A percentile compares a stretch with the other conserved stretches of the same genome.
Conservation (phyloP, 2,329 filamentous ascomycete species). For the Fusarium falciforme region DNA sequence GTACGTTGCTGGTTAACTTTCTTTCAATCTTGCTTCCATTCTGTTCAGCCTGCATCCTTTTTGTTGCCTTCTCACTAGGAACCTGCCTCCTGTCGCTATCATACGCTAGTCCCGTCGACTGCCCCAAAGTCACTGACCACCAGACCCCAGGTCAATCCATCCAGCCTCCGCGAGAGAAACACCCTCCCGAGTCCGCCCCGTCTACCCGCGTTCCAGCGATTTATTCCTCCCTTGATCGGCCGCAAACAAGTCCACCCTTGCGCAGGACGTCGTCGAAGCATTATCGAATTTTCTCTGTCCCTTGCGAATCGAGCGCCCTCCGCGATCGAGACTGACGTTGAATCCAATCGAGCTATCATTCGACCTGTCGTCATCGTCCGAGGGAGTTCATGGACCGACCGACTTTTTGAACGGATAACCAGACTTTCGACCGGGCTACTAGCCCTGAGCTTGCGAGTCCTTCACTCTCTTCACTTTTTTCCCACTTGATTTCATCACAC, state of each 20-base stretch:
- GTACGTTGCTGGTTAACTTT: constrained; percentile 36
- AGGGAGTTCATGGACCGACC: constrained; percentile 47
- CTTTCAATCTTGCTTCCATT: constrained; percentile 10
- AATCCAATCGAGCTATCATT: constrained; percentile 28
- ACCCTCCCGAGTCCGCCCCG: constrained; percentile 24
- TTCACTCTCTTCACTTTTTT: constrained; percentile 20
- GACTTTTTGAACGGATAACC: constrained; percentile 32
- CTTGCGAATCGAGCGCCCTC: constrained; percentile 2
- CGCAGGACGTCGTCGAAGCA: constrained; percentile 16
- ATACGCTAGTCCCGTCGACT: constrained; percentile 22
- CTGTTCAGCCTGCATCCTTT: constrained; percentile 19
- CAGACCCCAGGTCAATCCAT: constrained; percentile 28
- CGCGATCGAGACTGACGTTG: constrained; percentile 19
- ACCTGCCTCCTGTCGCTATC: constrained; percentile 16
- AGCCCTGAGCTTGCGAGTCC: constrained; percentile 30
- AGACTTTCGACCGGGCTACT: constrained; percentile 38
- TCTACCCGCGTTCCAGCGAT: constrained; percentile 36
- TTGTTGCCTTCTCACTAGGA: constrained; percentile 19
- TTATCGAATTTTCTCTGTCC: constrained; percentile 20
- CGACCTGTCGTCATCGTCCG: constrained; percentile 10
- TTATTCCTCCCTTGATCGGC: constrained; percentile 36
- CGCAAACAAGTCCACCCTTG: constrained; percentile 17
- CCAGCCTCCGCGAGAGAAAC: constrained; percentile 28
- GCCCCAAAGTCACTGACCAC: constrained; percentile 34
- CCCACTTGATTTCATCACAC: constrained; percentile 9